Evolutionary conservation across 495 filamentous ascomycete genomes (phyloP), one percentile per base, ranked within the genome.

Genomic region (Xylaria curta): DNA sequence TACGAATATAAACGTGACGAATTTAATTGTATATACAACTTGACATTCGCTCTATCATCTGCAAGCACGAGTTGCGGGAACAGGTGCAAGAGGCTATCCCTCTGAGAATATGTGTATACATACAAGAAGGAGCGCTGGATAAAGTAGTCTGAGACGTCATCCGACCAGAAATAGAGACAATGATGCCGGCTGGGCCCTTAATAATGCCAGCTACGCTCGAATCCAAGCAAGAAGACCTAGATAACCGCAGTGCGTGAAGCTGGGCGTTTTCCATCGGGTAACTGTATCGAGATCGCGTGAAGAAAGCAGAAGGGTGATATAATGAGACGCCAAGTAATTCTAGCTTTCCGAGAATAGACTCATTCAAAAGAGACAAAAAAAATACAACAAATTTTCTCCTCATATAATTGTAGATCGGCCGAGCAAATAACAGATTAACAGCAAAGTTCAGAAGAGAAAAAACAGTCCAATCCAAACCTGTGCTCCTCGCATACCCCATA

Each of bases 401-500:
- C n/a, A 40, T n/a, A 46, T 26, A 38, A 53, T 61, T 51, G 42
- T 21, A 53, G 38, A 53, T 70, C 12, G 53, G 53, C 64, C 49
- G 19, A 59, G 60, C 38, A 42, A 42, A 42, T 24, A 60, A 49
- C 28, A 66, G 21, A 71, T 58, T 58, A 71, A 66, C 31, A 66
- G 69, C n/a, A 59, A 44, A 71, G 28, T 60, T 59, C 42, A 51
- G 51, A 49, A 60, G 26, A 66, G 17, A n/a, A 70, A 70, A 66
- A 44, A 65, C 2, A 49, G 19, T 65, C 62, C 51, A 28, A 40
- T 66, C 44, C 69, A 17, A 60, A 60, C 59, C 51, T 46, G 60
- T 66, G 69, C 69, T 71, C 61, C 69, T 66, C 66, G 65, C 73
- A 44, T 78, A 67, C 75, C 77, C 77, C 77, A 73, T 74, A 73